Percentiles rank a stretch among this genome's conserved stretches.
These are phyloP conservation scores for Aethionema arabicum DNA, from an alignment of 345 rosid genomes.

Conservation along the genomic window DNA sequence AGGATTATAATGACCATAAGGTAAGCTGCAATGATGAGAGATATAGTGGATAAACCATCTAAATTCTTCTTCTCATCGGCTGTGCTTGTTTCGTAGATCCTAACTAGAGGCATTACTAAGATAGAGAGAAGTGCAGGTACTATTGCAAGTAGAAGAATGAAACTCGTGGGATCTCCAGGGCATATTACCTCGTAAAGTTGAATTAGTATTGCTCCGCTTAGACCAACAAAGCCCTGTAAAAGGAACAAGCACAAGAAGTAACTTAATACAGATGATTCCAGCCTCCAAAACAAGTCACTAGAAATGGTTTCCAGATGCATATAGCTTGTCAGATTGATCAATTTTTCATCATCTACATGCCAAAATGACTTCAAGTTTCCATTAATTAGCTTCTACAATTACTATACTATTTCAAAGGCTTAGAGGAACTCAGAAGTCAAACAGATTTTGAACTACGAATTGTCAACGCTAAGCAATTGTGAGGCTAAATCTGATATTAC, in stretches of 20 bases:
- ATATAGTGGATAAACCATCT: slow-evolving; percentile 63
- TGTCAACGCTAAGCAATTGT: slow-evolving; percentile 1
- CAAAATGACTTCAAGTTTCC: too few species aligned
- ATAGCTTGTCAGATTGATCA: too few species aligned
- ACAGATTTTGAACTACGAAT: too few species aligned
- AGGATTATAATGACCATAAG: slow-evolving; percentile 54
- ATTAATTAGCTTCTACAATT: too few species aligned
- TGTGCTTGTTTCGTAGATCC: slow-evolving; percentile 46
- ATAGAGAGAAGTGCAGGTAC: slow-evolving; percentile 59
- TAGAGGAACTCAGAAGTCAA: too few species aligned
- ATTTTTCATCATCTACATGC: too few species aligned
- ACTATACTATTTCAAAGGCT: too few species aligned
- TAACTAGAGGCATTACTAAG: slow-evolving; percentile 58
- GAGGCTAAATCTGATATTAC: slow-evolving; percentile 12
- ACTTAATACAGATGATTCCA: neutral
- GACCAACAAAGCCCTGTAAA: slow-evolving; percentile 78
- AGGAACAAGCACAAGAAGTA: neutral
- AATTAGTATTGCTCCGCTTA: slow-evolving; percentile 80
- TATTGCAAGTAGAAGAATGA: slow-evolving; percentile 66
- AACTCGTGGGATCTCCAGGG: slow-evolving; percentile 55
- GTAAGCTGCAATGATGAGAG: slow-evolving; percentile 59
- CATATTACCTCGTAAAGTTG: slow-evolving; percentile 56
- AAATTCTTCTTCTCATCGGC: slow-evolving; percentile 66
- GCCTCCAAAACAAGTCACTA: too few species aligned
- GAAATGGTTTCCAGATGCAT: too few species aligned